A percentile compares a stretch with the other conserved stretches of the same genome.
phyloP scores from a whole-genome alignment of 2,329 filamentous ascomycete species.

The Diplodia mutila region DNA sequence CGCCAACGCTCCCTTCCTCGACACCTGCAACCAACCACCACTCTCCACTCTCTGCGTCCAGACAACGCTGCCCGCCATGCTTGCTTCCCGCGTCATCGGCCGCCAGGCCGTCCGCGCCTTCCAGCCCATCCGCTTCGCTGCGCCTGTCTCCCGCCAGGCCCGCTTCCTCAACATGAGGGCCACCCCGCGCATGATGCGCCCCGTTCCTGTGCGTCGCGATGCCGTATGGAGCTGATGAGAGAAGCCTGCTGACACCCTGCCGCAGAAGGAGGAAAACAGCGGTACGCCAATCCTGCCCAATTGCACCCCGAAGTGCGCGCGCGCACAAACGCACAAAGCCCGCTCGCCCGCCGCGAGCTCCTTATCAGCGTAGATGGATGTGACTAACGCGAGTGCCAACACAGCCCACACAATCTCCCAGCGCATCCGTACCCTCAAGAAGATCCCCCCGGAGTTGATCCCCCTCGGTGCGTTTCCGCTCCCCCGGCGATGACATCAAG shows the following conservation, averaged over 20 bases:
- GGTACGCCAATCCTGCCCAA: slow-evolving; percentile 49
- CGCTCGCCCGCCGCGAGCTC: slow-evolving; percentile 10
- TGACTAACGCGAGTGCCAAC: not conserved
- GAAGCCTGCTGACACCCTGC: slow-evolving; percentile 45
- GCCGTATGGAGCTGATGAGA: not conserved
- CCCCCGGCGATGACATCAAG: slow-evolving; percentile 29
- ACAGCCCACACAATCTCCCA: slow-evolving; percentile 96
- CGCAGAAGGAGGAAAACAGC: slow-evolving; percentile 66
- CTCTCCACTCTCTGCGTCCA: slow-evolving; percentile 36
- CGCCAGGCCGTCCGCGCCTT: slow-evolving; percentile 34
- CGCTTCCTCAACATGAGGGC: slow-evolving; percentile 48
- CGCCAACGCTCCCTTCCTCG: slow-evolving; percentile 33
- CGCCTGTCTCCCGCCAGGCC: slow-evolving; percentile 23
- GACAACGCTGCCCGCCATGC: slow-evolving; percentile 36
- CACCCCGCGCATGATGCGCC: slow-evolving; percentile 53
- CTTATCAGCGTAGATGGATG: not conserved
- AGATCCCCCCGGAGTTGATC: slow-evolving; percentile 90
- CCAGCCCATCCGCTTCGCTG: slow-evolving; percentile 25
- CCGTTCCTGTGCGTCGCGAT: slow-evolving; percentile 68
- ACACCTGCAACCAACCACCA: slow-evolving; percentile 29
- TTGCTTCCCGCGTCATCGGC: slow-evolving; percentile 45
- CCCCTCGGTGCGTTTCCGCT: slow-evolving; percentile 75
- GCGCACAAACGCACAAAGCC: not conserved
- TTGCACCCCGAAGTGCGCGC: not conserved
- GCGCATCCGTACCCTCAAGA: slow-evolving; percentile 85